Evolutionary conservation across 768 basidiomycete species (phyloP).

Genomic region (Roridomyces roridus): DNA sequence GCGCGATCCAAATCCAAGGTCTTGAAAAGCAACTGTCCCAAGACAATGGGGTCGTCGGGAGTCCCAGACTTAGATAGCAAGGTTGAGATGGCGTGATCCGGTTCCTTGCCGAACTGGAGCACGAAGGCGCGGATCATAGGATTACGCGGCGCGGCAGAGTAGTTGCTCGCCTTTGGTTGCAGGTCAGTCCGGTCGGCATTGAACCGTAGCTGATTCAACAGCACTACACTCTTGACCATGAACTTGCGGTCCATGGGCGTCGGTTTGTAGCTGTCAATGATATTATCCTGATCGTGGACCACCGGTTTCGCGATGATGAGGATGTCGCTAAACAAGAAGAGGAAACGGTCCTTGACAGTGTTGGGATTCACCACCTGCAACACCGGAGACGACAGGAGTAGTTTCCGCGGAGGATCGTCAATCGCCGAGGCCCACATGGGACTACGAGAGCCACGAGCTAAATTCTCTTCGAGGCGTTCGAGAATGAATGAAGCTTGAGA

Average conservation of each 20-base stretch:
- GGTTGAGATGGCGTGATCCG: conserved; percentile 77
- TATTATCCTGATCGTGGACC: conserved; percentile 67
- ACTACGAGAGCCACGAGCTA: conserved; percentile 66
- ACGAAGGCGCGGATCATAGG: conserved; percentile 77
- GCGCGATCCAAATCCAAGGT: conserved; percentile 83
- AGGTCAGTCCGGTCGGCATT: conserved; percentile 71
- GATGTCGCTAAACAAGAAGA: conserved; percentile 97
- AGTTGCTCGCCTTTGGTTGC: conserved; percentile 48
- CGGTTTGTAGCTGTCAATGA: conserved; percentile 57
- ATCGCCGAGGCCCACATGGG: conserved; percentile 67
- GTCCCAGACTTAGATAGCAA: conserved; percentile 68
- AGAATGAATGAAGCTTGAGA: conserved; percentile 61
- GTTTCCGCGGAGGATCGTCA: conserved; percentile 86
- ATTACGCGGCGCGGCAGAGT: conserved; percentile 52
- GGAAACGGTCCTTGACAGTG: conserved; percentile 93
- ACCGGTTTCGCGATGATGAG: conserved; percentile 93
- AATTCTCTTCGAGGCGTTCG: conserved; percentile 72
- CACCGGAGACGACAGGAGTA: conserved; percentile 85
- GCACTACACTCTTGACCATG: conserved; percentile 88
- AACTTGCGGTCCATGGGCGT: conserved; percentile 80
- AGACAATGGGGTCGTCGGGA: conserved; percentile 70
- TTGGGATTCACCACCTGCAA: conserved; percentile 94
- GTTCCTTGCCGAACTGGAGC: conserved; percentile 78
- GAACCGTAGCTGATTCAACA: conserved; percentile 72
- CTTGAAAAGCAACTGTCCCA: conserved; percentile 83